phyloP scores from a whole-genome alignment of 208 protist species.

The Leishmania major region DNA sequence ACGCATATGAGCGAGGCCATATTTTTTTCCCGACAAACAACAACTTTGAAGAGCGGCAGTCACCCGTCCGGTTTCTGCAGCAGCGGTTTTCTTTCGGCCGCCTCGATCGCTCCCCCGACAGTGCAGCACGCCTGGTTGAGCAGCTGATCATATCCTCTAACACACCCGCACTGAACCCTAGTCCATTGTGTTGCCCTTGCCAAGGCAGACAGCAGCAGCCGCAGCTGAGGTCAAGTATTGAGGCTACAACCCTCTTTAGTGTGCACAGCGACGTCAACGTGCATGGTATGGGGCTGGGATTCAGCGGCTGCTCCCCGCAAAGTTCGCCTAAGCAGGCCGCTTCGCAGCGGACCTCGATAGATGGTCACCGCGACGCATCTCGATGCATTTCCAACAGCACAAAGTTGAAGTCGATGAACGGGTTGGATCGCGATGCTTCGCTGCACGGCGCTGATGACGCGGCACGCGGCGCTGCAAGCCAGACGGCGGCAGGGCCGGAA shows the following conservation, averaged over 20 bases:
- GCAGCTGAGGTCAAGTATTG: not conserved
- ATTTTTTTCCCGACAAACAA: not conserved
- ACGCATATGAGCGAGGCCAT: not conserved
- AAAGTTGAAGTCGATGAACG: not conserved
- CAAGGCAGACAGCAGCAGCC: not conserved
- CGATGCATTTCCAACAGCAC: not conserved
- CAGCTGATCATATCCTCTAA: not conserved
- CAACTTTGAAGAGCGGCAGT: not conserved
- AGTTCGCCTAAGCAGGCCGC: slow-evolving; percentile 4
- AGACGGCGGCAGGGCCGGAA: not conserved
- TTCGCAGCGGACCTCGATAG: not conserved
- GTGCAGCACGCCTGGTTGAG: not conserved
- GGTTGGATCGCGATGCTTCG: not conserved
- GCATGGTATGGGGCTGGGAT: not conserved
- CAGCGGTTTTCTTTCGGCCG: not conserved
- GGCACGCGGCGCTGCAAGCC: not conserved
- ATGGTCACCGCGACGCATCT: not conserved
- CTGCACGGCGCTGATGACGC: not conserved
- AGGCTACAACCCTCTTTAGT: no score
- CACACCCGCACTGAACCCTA: not conserved
- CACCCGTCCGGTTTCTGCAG: not conserved
- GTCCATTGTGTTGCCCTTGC: not conserved
- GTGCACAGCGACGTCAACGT: not conserved
- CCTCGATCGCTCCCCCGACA: not conserved
- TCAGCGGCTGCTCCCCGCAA: not conserved